Conservation (phyloP, 78 protist species). For the Dictyostelium citrinum region DNA sequence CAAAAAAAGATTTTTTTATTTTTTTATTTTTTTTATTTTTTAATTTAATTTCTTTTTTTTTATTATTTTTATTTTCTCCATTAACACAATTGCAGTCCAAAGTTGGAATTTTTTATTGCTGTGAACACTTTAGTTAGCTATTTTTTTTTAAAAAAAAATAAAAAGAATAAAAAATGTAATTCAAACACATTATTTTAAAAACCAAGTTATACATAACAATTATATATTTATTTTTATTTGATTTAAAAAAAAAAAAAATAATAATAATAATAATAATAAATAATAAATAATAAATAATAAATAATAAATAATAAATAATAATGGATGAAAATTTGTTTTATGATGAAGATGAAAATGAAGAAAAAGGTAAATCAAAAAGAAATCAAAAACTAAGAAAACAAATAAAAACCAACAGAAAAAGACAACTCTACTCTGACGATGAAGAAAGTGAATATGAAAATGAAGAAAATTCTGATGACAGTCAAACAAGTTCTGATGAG, state of each 20-base stretch:
- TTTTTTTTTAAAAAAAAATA: neutral
- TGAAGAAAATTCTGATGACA: neutral
- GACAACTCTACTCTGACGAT: neutral
- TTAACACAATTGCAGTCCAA: neutral
- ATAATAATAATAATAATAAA: neutral
- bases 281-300: neutral
- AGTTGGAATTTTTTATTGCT: neutral
- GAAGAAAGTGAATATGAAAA: neutral
- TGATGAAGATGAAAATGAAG: neutral
- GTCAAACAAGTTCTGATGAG: neutral
- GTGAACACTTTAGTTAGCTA: neutral
- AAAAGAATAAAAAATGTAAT: neutral
- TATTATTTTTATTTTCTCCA: neutral
- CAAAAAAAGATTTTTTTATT: neutral
- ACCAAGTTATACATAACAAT: too few relatives aligned
- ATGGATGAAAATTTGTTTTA: neutral
- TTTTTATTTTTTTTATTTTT: neutral
- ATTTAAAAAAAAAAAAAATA: neutral
- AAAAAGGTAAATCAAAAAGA: neutral
- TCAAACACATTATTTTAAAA: neutral
- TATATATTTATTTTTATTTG: too few relatives aligned
- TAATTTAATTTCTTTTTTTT: neutral
- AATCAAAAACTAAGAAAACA: neutral
- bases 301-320: neutral
- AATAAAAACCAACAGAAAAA: neutral